A percentile compares a stretch with the other conserved stretches of the same genome.
These are phyloP conservation scores for Peniophora sp. DNA, from an alignment of 1,284 basidiomycete genomes.

Conservation along the genomic window DNA sequence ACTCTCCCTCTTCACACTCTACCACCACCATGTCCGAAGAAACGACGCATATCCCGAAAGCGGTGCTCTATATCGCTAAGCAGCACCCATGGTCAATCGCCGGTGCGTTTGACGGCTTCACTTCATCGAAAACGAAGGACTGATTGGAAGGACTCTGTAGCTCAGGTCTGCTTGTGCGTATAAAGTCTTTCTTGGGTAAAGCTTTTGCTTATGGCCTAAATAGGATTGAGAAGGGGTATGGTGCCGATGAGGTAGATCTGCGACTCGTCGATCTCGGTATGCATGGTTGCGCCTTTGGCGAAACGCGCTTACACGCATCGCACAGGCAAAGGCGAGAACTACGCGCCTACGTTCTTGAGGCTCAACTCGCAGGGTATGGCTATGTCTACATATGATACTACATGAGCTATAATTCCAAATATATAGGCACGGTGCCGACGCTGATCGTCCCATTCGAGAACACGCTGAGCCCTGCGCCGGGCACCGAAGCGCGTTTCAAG, in stretches of 20 bases:
- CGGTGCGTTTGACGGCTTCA: constrained; percentile 30
- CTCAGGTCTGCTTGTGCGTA: constrained; percentile 10
- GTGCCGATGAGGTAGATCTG: constrained; percentile 56
- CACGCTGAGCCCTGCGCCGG: constrained; percentile 47
- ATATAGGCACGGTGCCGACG: constrained; percentile 71
- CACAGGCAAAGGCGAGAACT: constrained; percentile 62
- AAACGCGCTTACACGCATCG: background rate
- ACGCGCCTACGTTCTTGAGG: constrained; percentile 57
- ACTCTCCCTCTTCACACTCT: too few species aligned
- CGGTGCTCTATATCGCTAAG: constrained; percentile 36
- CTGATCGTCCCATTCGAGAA: constrained; percentile 76
- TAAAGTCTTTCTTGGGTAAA: background rate
- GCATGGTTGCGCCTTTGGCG: constrained; percentile 10
- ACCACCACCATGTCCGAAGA: constrained; percentile 10
- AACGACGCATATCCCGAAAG: constrained; percentile 20
- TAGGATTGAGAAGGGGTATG: constrained; percentile 58
- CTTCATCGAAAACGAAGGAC: too few species aligned
- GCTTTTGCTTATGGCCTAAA: constrained; percentile 30
- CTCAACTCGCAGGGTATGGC: constrained; percentile 66
- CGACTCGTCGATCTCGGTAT: constrained; percentile 56
- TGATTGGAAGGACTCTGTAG: too few species aligned
- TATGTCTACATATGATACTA: background rate
- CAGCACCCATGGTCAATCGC: constrained; percentile 54
- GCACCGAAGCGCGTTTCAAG: constrained; percentile 75
- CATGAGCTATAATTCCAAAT: background rate